Base-by-base conservation (phyloP, 2,329 filamentous ascomycete species). In the Colletotrichum siamense region DNA sequence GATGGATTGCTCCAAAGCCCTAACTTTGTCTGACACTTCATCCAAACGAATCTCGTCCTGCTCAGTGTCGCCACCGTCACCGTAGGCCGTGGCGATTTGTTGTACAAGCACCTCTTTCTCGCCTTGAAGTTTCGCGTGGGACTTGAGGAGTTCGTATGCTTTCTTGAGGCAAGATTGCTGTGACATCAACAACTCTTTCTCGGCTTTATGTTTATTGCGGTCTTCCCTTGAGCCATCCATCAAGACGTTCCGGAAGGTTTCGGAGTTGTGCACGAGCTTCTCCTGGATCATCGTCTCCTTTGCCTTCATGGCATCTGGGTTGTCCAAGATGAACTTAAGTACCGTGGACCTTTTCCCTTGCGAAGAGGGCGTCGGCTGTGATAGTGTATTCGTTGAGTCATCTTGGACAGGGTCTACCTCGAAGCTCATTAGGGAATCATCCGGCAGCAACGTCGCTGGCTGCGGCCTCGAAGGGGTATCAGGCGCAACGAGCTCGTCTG, bases 41-140 rank as follows among this genome's bases (percentile, higher is more conserved):
- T 91, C 89, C 10, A 92, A 82, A 55, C 84, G 86, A 39, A 81
- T 80, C 79, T 92, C 90, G 26, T 90, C 88, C 12, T 88, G 87
- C 4, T 89, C 87, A 2, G 88, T 91, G 64, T 91, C 87, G 16
- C 88, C 80, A 28, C 87, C 87, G 12, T 89, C 86, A 16, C 86
- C 86, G 76, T 91, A 92, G 1, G 88, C 88, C 73, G 89, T 84
- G 5, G 86, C 85, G 65, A 92, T 87, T 67, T 86, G 84, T 63
- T 86, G 82, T 1, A 89, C 84, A 26, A 92, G 81, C 8, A 83
- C 80, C 74, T 91, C 87, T 61, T 86, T 86, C 77, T 88, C 86
- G 18, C 82, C 82, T 55, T 83, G 83, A 15, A 91, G 81, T 4
- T 83, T 79, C 61, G 84, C 83, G 74, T 89, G 89, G 4, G 83